Percentiles rank a stretch among this genome's conserved stretches.
Evolutionary conservation across 192 early-diverging fungal species (phyloP).

Genomic region (Coemansia sp.): DNA sequence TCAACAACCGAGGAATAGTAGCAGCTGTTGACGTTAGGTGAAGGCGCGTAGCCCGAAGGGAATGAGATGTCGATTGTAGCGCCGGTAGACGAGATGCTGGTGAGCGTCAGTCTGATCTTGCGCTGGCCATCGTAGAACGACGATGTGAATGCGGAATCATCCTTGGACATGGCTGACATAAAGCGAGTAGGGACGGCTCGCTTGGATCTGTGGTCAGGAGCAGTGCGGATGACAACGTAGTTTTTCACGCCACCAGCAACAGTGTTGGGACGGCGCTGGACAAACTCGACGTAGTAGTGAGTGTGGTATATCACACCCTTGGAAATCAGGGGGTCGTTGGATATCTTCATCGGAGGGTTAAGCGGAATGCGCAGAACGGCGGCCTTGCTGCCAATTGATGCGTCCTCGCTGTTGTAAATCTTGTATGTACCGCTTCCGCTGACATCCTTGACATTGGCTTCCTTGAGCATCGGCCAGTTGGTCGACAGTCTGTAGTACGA

Average conservation of each 20-base stretch:
- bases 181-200: background rate
- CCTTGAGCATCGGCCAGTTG: background rate
- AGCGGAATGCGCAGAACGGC: background rate
- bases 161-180: background rate
- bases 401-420: background rate
- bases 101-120: background rate
- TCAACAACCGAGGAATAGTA: background rate
- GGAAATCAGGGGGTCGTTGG: background rate
- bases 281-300: slow-evolving; percentile 1
- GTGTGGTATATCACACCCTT: background rate
- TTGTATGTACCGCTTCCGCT: background rate
- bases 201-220: slow-evolving; percentile 2
- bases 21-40: background rate
- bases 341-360: background rate
- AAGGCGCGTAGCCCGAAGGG: background rate
- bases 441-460: background rate
- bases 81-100: background rate
- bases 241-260: background rate
- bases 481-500: background rate
- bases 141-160: background rate
- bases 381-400: background rate
- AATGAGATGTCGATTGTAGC: background rate
- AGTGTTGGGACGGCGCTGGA: background rate
- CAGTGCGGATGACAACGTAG: background rate
- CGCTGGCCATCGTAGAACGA: slow-evolving; percentile 1